A percentile compares a stretch with the other conserved stretches of the same genome.
Evolutionary conservation across 495 filamentous ascomycete genomes (phyloP).

Genomic region (Lasiosphaeria ovina): DNA sequence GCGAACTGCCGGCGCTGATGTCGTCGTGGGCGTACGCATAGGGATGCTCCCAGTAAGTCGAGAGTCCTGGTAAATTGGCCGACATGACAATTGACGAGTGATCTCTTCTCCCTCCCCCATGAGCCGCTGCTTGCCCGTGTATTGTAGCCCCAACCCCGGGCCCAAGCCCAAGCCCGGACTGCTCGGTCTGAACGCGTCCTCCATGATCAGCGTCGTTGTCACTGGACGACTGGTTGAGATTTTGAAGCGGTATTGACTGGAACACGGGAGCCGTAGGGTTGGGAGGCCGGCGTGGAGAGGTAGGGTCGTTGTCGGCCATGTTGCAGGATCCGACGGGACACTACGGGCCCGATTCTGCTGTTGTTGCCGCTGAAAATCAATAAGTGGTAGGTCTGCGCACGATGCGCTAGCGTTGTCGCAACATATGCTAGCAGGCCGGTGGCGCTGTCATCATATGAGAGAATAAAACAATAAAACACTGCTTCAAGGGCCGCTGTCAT

Average conservation of each 20-base stretch:
- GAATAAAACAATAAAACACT: background rate
- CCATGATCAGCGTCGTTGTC: conserved; percentile 29
- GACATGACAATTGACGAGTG: conserved; percentile 38
- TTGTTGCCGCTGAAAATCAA: conserved; percentile 1
- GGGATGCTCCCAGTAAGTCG: conserved; percentile 48
- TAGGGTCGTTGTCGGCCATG: conserved; percentile 28
- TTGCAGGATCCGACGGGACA: conserved; percentile 6
- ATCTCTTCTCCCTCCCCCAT: conserved; percentile 23
- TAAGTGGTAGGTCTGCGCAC: conserved; percentile 18
- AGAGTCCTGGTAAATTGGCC: conserved; percentile 42
- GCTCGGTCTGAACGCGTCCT: conserved; percentile 20
- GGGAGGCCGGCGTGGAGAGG: conserved; percentile 32
- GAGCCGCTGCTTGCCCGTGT: conserved; percentile 31
- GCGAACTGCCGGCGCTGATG: conserved; percentile 34
- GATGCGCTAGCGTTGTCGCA: conserved; percentile 29
- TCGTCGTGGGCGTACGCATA: conserved; percentile 31
- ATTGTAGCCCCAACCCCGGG: conserved; percentile 6
- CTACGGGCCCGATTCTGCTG: background rate
- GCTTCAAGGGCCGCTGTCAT: background rate
- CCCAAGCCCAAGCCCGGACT: conserved; percentile 32
- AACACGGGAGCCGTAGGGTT: conserved; percentile 37
- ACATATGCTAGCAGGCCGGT: conserved; percentile 10
- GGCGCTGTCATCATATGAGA: conserved; percentile 24
- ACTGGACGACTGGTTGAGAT: conserved; percentile 65
- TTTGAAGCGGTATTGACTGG: conserved; percentile 80